Conservation (phyloP, 2,329 filamentous ascomycete species). For the Pseudonectria foliicola region DNA sequence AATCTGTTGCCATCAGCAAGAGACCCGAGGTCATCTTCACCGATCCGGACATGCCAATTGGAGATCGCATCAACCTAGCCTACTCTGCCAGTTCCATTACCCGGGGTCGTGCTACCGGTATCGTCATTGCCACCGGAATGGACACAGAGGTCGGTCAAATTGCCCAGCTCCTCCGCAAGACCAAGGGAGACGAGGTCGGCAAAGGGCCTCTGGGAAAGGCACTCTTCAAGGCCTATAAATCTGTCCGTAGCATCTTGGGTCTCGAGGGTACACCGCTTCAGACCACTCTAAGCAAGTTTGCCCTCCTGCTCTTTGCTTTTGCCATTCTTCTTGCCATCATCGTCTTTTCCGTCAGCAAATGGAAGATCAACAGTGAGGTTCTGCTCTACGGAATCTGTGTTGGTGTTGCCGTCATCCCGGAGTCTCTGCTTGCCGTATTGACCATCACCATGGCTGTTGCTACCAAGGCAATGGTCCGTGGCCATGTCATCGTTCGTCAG, state of each 20-base stretch:
- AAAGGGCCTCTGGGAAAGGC: conserved; percentile 37
- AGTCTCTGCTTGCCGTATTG: conserved; percentile 61
- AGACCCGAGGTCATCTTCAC: conserved; percentile 49
- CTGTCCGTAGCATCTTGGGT: conserved; percentile 50
- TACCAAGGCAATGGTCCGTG: conserved; percentile 56
- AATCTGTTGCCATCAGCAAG: conserved; percentile 64
- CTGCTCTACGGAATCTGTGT: conserved; percentile 56
- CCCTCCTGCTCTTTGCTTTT: conserved; percentile 69
- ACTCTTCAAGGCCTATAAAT: conserved; percentile 36
- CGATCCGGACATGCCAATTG: conserved; percentile 50
- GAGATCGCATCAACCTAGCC: conserved; percentile 63
- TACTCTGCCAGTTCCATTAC: conserved; percentile 69
- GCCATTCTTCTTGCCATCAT: conserved; percentile 55
- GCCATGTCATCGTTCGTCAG: conserved; percentile 59
- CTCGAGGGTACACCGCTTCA: conserved; percentile 76
- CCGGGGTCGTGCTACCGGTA: conserved; percentile 60
- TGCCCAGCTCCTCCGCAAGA: conserved; percentile 58
- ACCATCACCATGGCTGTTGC: conserved; percentile 66
- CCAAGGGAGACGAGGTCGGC: conserved; percentile 36
- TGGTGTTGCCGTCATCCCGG: conserved; percentile 57
- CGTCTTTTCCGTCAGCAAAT: conserved; percentile 53
- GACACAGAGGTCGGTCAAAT: conserved; percentile 69
- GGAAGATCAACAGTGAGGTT: conserved; percentile 47
- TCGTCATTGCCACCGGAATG: conserved; percentile 67
- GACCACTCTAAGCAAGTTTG: conserved; percentile 78